Conservation (phyloP, 2,329 filamentous ascomycete genomes). For the Aspergillus pseudoviridinutans region DNA sequence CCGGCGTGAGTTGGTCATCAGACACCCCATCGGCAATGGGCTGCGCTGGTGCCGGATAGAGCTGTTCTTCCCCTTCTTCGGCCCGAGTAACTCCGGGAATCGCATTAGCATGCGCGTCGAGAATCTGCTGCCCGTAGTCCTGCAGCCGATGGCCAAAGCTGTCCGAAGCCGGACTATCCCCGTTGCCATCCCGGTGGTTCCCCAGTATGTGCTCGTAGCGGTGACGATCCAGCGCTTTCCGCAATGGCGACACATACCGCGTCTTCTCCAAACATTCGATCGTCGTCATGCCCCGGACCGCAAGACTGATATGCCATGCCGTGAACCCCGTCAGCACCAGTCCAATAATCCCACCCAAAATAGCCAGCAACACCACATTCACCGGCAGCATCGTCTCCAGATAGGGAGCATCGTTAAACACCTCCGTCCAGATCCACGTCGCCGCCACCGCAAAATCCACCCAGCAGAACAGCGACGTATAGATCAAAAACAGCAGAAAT, state of each 20-base stretch:
- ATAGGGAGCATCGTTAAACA: constrained; percentile 66
- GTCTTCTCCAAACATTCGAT: constrained; percentile 97
- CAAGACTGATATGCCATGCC: constrained; percentile 83
- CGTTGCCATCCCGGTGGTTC: constrained; percentile 33
- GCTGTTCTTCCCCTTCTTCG: constrained; percentile 69
- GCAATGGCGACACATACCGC: constrained; percentile 78
- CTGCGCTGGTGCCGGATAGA: constrained; percentile 31
- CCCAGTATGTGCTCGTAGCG: constrained; percentile 50
- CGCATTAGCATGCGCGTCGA: constrained; percentile 77
- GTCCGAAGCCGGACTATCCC: constrained; percentile 28
- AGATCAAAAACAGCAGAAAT: constrained; percentile 87
- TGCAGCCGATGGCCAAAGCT: constrained; percentile 46
- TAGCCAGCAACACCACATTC: constrained; percentile 83
- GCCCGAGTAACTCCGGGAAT: constrained; percentile 74
- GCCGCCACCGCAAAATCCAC: constrained; percentile 72
- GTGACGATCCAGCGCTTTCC: constrained; percentile 64
- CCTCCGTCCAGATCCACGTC: constrained; percentile 80
- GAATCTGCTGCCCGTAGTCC: constrained; percentile 66
- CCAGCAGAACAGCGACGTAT: constrained; percentile 82
- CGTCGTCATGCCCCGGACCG: constrained; percentile 76
- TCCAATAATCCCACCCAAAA: constrained; percentile 86
- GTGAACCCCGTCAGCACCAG: constrained; percentile 87
- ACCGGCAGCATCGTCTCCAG: constrained; percentile 77
- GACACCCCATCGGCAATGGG: neutral
- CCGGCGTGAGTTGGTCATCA: constrained; percentile 36